A percentile compares a stretch with the other conserved stretches of the same genome.
Evolutionary conservation across 1,284 basidiomycete genomes (phyloP).

Genomic region (Marasmius sp.): DNA sequence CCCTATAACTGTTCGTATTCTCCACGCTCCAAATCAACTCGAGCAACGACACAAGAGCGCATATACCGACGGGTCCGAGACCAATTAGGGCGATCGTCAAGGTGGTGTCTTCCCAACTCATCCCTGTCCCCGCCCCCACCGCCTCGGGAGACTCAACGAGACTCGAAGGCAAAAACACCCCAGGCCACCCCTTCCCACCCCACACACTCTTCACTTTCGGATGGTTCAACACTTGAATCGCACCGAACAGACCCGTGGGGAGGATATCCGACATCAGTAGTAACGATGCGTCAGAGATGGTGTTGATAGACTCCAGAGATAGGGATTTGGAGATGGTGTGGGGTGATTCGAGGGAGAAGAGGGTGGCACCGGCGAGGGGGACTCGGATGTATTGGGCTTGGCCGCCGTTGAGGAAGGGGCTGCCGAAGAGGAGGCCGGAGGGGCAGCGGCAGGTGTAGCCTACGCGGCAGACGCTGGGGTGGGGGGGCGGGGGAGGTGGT

Average conservation of each 20-base stretch:
- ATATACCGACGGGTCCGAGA: conserved; percentile 77
- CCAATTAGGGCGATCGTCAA: conserved; percentile 69
- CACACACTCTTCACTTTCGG: conserved; percentile 63
- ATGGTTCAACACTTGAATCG: conserved; percentile 69
- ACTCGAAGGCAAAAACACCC: conserved; percentile 26
- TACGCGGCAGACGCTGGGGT: conserved; percentile 65
- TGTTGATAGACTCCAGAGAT: conserved; percentile 29
- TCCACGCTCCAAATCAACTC: conserved; percentile 49
- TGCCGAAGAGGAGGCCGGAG: conserved; percentile 70
- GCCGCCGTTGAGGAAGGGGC: conserved; percentile 70
- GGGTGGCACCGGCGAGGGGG: conserved; percentile 78
- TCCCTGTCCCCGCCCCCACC: too few relatives aligned
- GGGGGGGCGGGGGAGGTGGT: too few relatives aligned
- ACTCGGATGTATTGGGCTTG: conserved; percentile 88
- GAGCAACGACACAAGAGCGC: conserved; percentile 60
- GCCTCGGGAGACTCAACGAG: too few relatives aligned
- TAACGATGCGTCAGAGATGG: conserved; percentile 38
- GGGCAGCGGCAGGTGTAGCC: conserved; percentile 80
- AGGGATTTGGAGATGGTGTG: conserved; percentile 35
- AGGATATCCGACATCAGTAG: conserved; percentile 77
- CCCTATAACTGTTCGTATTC: not conserved
- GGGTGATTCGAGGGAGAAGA: conserved; percentile 64
- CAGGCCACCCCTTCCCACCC: conserved; percentile 58
- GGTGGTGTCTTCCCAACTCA: conserved; percentile 42
- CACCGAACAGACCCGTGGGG: conserved; percentile 78